phyloP scores from a whole-genome alignment of 805 yeast genomes.

The Saturnispora diversa region DNA sequence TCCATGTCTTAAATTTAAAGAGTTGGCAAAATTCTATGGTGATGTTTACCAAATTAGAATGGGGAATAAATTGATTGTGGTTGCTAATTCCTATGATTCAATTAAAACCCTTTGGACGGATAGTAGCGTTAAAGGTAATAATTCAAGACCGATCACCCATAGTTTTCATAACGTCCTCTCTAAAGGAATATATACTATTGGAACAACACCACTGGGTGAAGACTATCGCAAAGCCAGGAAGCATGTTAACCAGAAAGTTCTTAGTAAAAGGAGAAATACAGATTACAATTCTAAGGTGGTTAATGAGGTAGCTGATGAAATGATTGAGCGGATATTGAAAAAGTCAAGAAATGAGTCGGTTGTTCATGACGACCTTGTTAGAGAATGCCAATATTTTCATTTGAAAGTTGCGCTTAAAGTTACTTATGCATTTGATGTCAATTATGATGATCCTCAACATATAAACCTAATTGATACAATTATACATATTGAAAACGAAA shows the following conservation, averaged over 20 bases:
- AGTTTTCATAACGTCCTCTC: slow-evolving; percentile 63
- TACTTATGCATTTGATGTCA: slow-evolving; percentile 46
- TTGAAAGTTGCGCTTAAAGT: slow-evolving; percentile 42
- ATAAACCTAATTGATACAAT: slow-evolving; percentile 41
- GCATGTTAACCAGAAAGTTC: slow-evolving; percentile 37
- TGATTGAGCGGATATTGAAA: slow-evolving; percentile 17
- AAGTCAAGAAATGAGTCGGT: slow-evolving; percentile 8
- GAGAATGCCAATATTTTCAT: slow-evolving; percentile 41
- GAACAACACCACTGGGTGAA: slow-evolving; percentile 53
- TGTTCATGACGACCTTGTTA: slow-evolving; percentile 18
- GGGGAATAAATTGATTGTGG: slow-evolving; percentile 49
- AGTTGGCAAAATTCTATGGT: slow-evolving; percentile 39
- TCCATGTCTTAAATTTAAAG: slow-evolving; percentile 42
- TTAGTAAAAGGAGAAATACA: slow-evolving; percentile 31
- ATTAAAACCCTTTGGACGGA: slow-evolving; percentile 46
- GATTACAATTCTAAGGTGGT: slow-evolving; percentile 30
- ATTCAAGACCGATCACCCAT: slow-evolving; percentile 58
- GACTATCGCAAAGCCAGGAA: slow-evolving; percentile 42
- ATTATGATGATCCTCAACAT: slow-evolving; percentile 35
- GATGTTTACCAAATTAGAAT: slow-evolving; percentile 54
- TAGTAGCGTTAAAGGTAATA: slow-evolving; percentile 40
- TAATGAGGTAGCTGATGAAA: slow-evolving; percentile 31
- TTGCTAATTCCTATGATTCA: slow-evolving; percentile 58
- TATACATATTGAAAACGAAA: slow-evolving; percentile 46
- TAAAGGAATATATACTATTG: slow-evolving; percentile 51